phyloP scores from a whole-genome alignment of 2,329 filamentous ascomycete genomes.

The Davidsoniella australis region DNA sequence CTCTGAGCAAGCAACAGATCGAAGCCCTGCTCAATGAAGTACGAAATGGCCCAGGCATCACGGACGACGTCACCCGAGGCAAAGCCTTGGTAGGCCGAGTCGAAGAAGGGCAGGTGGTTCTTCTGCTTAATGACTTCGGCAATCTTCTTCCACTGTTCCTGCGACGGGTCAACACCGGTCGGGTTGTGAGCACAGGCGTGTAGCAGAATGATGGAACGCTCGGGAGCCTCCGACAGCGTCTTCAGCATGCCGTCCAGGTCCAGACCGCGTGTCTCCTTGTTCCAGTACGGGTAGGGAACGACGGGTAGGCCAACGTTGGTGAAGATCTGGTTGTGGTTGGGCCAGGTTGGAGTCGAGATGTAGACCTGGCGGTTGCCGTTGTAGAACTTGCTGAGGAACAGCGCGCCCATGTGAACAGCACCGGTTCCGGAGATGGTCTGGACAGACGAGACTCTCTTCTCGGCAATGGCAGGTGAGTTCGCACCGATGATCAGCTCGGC shows the following conservation, averaged over 20 bases:
- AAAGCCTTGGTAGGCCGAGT: conserved; percentile 95
- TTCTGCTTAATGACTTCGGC: conserved; percentile 59
- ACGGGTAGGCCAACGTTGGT: conserved; percentile 67
- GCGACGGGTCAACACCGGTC: conserved; percentile 85
- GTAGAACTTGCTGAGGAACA: conserved; percentile 89
- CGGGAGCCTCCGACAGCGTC: conserved; percentile 51
- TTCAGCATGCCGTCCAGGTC: conserved; percentile 80
- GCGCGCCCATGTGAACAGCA: conserved; percentile 78
- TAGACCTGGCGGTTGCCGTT: conserved; percentile 59
- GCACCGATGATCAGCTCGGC: conserved; percentile 75
- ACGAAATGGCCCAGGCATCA: conserved; percentile 82
- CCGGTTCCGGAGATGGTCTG: conserved; percentile 97
- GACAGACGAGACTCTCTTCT: conserved; percentile 65
- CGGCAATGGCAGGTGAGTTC: conserved; percentile 63
- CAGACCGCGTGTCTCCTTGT: conserved; percentile 70
- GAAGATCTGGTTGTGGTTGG: conserved; percentile 98
- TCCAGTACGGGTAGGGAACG: conserved; percentile 86
- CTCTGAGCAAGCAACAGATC: conserved; percentile 78
- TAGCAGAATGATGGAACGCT: conserved; percentile 71
- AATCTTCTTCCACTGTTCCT: conserved; percentile 87
- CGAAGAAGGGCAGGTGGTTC: conserved; percentile 94
- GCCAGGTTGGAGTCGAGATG: conserved; percentile 92
- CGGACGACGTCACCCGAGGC: conserved; percentile 74
- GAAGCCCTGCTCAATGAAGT: conserved; percentile 86
- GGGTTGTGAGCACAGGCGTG: conserved; percentile 98